A percentile compares a stretch with the other conserved stretches of the same genome.
These are phyloP conservation scores for Tribonema minus DNA, from an alignment of 108 stramenopile genomes.

Conservation along the genomic window DNA sequence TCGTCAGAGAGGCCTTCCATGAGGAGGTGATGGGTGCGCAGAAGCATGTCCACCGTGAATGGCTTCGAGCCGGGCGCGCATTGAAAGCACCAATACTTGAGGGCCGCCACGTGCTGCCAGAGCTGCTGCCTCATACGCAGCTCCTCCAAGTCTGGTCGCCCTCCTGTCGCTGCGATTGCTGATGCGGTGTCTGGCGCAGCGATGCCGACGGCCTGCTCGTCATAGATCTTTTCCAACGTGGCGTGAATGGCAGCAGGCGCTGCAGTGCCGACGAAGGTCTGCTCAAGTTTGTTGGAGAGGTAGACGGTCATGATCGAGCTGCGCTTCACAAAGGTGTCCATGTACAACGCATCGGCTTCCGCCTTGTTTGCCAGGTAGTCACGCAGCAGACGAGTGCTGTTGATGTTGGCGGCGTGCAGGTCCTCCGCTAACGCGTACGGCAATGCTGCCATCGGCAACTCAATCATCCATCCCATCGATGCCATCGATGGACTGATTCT, in stretches of 20 bases:
- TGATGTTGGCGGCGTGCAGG: background rate
- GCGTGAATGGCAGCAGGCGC: background rate
- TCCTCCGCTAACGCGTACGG: background rate
- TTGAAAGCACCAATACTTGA: background rate
- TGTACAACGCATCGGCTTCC: background rate
- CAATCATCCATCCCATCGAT: too few species aligned
- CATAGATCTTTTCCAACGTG: background rate
- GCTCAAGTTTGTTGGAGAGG: background rate
- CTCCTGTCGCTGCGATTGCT: background rate
- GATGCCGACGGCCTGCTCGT: background rate
- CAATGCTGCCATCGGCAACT: background rate
- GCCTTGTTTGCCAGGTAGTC: background rate
- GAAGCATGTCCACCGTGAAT: background rate
- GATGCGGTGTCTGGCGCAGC: background rate
- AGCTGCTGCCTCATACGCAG: background rate
- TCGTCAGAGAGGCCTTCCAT: background rate
- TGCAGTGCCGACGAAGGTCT: too few species aligned
- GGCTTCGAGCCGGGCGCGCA: background rate
- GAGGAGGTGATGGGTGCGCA: background rate
- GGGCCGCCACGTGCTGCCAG: background rate
- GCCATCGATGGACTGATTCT: too few species aligned
- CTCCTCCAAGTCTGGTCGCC: background rate
- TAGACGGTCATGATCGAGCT: background rate
- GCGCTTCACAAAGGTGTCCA: background rate
- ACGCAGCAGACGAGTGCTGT: background rate